Percentiles rank a stretch among this genome's conserved stretches.
Conservation (phyloP, 2,329 filamentous ascomycete genomes). For the Lecanicillium sp. region DNA sequence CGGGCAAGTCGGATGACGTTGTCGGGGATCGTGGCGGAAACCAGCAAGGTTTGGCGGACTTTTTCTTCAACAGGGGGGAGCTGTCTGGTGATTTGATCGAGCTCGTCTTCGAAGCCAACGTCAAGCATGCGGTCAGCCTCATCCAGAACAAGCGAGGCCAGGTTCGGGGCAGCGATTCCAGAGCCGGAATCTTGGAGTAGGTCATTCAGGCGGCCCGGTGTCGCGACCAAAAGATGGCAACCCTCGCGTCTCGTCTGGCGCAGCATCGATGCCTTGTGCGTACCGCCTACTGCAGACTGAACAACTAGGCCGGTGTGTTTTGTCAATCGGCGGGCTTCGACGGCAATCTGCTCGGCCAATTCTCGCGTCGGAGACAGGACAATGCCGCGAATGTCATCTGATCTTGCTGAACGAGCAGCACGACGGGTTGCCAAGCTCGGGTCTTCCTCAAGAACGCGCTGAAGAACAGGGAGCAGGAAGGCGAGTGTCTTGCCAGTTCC, state of each 20-base stretch:
- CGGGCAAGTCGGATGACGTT: constrained; percentile 76
- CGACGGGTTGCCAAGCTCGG: constrained; percentile 46
- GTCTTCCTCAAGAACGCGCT: constrained; percentile 63
- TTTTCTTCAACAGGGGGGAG: constrained; percentile 57
- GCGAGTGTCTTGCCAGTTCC: constrained; percentile 95
- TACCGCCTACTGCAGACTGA: constrained; percentile 84
- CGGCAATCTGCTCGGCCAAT: constrained; percentile 71
- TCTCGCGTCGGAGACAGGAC: constrained; percentile 75
- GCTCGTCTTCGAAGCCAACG: constrained; percentile 69
- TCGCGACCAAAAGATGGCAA: constrained; percentile 85
- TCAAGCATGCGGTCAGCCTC: constrained; percentile 98
- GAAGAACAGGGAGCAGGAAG: constrained; percentile 79
- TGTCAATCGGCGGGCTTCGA: constrained; percentile 65
- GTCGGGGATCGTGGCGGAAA: constrained; percentile 84
- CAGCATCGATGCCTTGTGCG: constrained; percentile 64
- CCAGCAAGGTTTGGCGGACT: constrained; percentile 83
- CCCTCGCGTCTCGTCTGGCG: constrained; percentile 60
- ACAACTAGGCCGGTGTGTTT: constrained; percentile 56
- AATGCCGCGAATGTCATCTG: constrained; percentile 58
- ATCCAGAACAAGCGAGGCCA: constrained; percentile 89
- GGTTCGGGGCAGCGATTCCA: constrained; percentile 63
- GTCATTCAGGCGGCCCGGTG: constrained; percentile 81
- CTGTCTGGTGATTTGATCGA: constrained; percentile 48
- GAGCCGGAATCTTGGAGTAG: constrained; percentile 58
- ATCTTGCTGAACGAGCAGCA: constrained; percentile 26